Base-by-base conservation (phyloP, 129 eudicot genomes). In the Tagetes patula region DNA sequence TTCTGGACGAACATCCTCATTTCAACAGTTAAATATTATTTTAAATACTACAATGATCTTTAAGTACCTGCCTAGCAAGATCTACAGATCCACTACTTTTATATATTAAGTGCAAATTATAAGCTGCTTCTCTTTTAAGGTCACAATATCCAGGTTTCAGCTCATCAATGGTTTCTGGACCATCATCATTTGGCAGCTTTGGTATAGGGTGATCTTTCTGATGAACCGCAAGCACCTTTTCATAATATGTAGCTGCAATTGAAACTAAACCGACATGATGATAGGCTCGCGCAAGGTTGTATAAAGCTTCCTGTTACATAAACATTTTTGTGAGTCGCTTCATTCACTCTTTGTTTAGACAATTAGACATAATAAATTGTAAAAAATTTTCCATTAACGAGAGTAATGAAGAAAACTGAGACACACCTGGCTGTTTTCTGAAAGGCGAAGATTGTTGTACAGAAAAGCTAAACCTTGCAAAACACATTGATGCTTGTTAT, bases 1-100 rank as follows among this genome's bases (percentile, higher is more conserved):
- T 93, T 93, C 20, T 96, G 98, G 56, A 93, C 87, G 82, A 87
- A 85, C 87, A 93, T 93, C 66, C 96, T 8, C 56, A n/a, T 50
- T 50, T 30, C 31, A 50, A 50, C 20, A 50, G 60, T 65, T 11
- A 4, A 8, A 10, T 10, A 32, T 31, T 59, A 34, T 33, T 59
- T 73, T 71, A 85, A 42, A 79, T 12, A 43, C 77, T 67, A 78
- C 96, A 82, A 72, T 87, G 78, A 73, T 93, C 96, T 80, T 81
- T 89, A 71, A 89, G 79, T 42, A 93, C 81, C 86, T 93, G 98
- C 77, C 98, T 89, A 2, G 98, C 95, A 70, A 93, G 98, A 82
- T 89, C 98, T 82, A 84, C 37, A 34, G 98, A 93, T 52, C 96
- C 95, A 49, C 96, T 87, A n/a, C 50, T 85, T 77, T 80, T 87